Evolutionary conservation across 2,329 filamentous ascomycete species (phyloP).

Genomic region (Sphaceloma murrayae): DNA sequence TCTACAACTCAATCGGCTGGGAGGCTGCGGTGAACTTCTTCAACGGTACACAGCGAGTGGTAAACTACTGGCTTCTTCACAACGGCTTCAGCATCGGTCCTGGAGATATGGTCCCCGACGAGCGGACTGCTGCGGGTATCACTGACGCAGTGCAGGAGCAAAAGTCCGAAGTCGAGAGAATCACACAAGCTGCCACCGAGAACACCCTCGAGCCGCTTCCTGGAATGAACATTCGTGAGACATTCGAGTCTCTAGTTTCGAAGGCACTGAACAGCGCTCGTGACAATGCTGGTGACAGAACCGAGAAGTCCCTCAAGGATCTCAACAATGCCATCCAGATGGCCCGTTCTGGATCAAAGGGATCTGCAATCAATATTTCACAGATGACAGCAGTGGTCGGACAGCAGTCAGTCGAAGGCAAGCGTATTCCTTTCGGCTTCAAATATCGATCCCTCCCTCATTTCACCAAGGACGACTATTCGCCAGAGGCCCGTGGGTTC

Average conservation of each 20-base stretch:
- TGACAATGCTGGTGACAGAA: constrained; percentile 89
- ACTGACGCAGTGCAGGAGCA: constrained; percentile 70
- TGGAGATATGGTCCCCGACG: constrained; percentile 92
- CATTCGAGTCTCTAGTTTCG: constrained; percentile 94
- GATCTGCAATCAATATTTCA: constrained; percentile 97
- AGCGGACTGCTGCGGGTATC: constrained; percentile 71
- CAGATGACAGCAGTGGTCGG: constrained; percentile 98
- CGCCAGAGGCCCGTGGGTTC: constrained; percentile 90
- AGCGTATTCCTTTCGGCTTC: constrained; percentile 98
- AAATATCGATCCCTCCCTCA: constrained; percentile 95
- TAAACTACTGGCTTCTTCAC: constrained; percentile 95
- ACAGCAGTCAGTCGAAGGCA: constrained; percentile 96
- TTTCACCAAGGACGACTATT: constrained; percentile 99
- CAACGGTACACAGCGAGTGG: constrained; percentile 86
- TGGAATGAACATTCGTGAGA: constrained; percentile 97
- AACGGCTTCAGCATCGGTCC: constrained; percentile 97
- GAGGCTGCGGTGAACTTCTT: constrained; percentile 87
- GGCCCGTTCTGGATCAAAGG: constrained; percentile 94
- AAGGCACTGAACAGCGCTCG: constrained; percentile 89
- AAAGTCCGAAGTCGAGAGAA: constrained; percentile 67
- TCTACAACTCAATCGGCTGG: constrained; percentile 88
- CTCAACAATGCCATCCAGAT: constrained; percentile 95
- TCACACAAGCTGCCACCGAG: constrained; percentile 69
- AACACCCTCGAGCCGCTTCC: constrained; percentile 87
- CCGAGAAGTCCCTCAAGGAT: constrained; percentile 87